Evolutionary conservation across 2,329 filamentous ascomycete species (phyloP), one percentile per base, ranked within the genome.

Genomic region (Colletotrichum sp.): DNA sequence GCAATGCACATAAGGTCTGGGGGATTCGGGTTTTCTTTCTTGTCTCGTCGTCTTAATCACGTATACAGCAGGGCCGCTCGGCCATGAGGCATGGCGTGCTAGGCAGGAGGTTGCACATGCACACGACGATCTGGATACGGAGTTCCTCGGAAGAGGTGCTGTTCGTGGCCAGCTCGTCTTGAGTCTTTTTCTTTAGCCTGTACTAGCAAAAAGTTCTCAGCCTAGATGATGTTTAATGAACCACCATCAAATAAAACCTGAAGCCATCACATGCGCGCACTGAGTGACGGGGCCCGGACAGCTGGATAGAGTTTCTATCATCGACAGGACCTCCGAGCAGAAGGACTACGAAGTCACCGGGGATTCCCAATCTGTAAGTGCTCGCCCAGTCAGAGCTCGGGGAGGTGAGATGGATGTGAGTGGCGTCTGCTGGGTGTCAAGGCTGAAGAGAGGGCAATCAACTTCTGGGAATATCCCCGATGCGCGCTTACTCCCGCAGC

Each of bases 161-260:
- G 60, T 32, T 39, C 62, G 21, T 57, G 68, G 36, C 44, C 52
- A 15, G 21, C 39, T 57, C 26, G 30, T 55, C 66, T 59, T 21
- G 15, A 39, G n/a, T 62, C 39, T 30, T 44, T 65, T 28, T 21
- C 16, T 66, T 68, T 44, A 21, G 55, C 62, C 64, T 60, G 26
- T 60, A 49, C 7, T 52, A 69, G 74, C 57, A 76, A 74, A 74
- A 76, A 66, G 73, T 69, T 65, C 52, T 76, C 59, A 63, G 57
- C 55, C 34, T 76, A 76, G 74, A 76, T 65, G 65, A 72, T 64
- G 73, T n/a, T 49, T 52, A 76, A 73, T 76, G 70, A 76, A 73
- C 44, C 64, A 65, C 36, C 44, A 34, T 15, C 57, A 26, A 34
- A 24, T 44, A 16, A 49, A 30, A 15, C 6, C 16, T 24, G 21